Evolutionary conservation across 1,139 yeast species (phyloP).

Genomic region (Geotrichum armillariae): DNA sequence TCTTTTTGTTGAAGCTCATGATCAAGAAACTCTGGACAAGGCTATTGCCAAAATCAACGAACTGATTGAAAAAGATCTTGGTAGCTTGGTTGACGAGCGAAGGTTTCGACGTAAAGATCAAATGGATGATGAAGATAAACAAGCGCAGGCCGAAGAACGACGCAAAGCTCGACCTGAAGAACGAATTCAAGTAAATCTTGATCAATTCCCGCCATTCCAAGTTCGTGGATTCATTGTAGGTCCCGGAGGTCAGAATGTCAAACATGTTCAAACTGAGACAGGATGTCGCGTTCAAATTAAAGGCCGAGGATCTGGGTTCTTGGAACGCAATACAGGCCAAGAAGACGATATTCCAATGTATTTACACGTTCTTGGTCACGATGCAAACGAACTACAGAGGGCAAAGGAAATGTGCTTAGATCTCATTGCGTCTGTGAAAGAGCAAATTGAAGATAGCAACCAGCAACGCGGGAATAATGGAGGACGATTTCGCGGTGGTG

Average conservation of each 20-base stretch:
- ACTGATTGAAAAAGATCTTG: constrained; percentile 37
- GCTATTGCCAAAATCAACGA: constrained; percentile 38
- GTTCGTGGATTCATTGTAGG: constrained; percentile 41
- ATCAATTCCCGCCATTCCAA: constrained; percentile 28
- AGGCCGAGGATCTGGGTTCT: constrained; percentile 42
- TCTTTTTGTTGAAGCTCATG: constrained; percentile 36
- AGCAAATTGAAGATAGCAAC: constrained; percentile 28
- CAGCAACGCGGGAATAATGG: constrained; percentile 2
- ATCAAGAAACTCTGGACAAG: constrained; percentile 34
- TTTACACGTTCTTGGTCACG: constrained; percentile 35
- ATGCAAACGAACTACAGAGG: constrained; percentile 30
- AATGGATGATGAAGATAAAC: constrained; percentile 17
- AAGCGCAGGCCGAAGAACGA: constrained; percentile 9
- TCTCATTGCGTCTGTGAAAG: constrained; percentile 36
- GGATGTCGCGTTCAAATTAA: constrained; percentile 39
- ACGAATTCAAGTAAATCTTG: constrained; percentile 32
- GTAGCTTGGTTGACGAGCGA: constrained; percentile 37
- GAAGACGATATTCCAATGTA: constrained; percentile 40
- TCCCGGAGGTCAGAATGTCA: constrained; percentile 41
- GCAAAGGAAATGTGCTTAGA: constrained; percentile 40
- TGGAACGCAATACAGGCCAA: constrained; percentile 36
- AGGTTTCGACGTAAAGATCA: constrained; percentile 32
- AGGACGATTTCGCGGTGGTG: constrained; percentile 1
- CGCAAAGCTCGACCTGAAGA: constrained; percentile 31
- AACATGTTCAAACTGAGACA: constrained; percentile 41